Conservation (phyloP, 768 basidiomycete species). For the Leccinum fibrillosum region DNA sequence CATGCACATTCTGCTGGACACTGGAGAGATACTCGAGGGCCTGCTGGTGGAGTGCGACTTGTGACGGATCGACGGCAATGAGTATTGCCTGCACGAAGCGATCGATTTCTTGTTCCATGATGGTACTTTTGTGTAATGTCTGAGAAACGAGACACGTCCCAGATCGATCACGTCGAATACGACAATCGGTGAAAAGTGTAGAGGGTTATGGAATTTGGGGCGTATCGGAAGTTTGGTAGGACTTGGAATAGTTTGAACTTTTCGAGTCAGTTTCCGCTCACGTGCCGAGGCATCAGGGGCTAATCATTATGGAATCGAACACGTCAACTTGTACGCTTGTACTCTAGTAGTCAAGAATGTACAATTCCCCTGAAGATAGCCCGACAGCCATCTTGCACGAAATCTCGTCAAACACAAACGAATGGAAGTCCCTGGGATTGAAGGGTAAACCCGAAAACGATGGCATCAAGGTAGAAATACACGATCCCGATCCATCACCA, state of each 20-base stretch:
- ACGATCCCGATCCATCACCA: constrained; percentile 4
- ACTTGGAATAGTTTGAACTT: background rate
- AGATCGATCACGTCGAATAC: constrained; percentile 13
- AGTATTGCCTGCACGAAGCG: constrained; percentile 81
- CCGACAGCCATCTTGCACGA: constrained; percentile 50
- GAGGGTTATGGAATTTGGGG: background rate
- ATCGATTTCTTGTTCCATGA: constrained; percentile 74
- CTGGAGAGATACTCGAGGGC: constrained; percentile 80
- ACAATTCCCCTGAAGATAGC: constrained; percentile 52
- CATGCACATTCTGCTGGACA: constrained; percentile 71
- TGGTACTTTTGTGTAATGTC: constrained; percentile 11
- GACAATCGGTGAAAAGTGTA: background rate
- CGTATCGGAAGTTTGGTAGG: constrained; percentile 2
- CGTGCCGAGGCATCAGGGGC: constrained; percentile 27
- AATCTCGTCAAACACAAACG: constrained; percentile 54
- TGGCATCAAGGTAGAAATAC: constrained; percentile 38
- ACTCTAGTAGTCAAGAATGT: constrained; percentile 38
- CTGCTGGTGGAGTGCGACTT: constrained; percentile 72
- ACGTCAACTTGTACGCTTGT: background rate
- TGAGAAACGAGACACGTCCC: constrained; percentile 14
- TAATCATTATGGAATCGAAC: background rate
- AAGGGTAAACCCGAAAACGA: constrained; percentile 51
- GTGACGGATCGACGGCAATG: constrained; percentile 81
- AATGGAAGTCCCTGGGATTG: constrained; percentile 41
- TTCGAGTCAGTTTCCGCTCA: constrained; percentile 21